A percentile compares a stretch with the other conserved stretches of the same genome.
Conservation (phyloP, 768 basidiomycete genomes). For the Trametes cubensis region DNA sequence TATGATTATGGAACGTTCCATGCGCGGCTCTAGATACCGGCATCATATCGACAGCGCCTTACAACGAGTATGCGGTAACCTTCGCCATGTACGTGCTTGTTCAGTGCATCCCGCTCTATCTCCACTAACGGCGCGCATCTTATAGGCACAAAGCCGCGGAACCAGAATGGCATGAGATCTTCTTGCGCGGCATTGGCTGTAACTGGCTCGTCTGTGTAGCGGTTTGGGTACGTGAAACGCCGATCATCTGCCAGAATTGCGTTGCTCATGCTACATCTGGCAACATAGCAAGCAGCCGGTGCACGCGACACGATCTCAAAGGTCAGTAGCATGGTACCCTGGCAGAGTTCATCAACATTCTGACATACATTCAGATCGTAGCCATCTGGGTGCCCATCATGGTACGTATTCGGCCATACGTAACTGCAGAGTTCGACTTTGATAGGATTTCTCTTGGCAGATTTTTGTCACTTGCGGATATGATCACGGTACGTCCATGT, state of each 20-base stretch:
- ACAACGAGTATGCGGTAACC: constrained; percentile 50
- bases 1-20: neutral
- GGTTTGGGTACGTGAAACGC: constrained; percentile 61
- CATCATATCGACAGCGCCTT: constrained; percentile 60
- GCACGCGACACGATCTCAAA: constrained; percentile 73
- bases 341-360: neutral
- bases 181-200: constrained; percentile 73
- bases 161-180: constrained; percentile 73
- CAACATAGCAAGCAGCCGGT: constrained; percentile 63
- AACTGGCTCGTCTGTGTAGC: constrained; percentile 79
- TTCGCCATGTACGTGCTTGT: constrained; percentile 57
- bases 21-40: constrained; percentile 50
- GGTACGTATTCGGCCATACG: constrained; percentile 49
- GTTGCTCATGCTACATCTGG: neutral
- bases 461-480: constrained; percentile 71
- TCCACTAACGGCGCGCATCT: neutral
- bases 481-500: constrained; percentile 59
- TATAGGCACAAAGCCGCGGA: constrained; percentile 61
- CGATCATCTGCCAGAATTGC: neutral
- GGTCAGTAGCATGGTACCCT: constrained; percentile 34
- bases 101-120: neutral
- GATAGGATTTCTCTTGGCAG: constrained; percentile 35
- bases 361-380: constrained; percentile 44
- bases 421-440: too few species aligned
- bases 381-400: constrained; percentile 77